A percentile compares a stretch with the other conserved stretches of the same genome.
Conservation (phyloP, 768 basidiomycete genomes). For the Arthromyces matolae region DNA sequence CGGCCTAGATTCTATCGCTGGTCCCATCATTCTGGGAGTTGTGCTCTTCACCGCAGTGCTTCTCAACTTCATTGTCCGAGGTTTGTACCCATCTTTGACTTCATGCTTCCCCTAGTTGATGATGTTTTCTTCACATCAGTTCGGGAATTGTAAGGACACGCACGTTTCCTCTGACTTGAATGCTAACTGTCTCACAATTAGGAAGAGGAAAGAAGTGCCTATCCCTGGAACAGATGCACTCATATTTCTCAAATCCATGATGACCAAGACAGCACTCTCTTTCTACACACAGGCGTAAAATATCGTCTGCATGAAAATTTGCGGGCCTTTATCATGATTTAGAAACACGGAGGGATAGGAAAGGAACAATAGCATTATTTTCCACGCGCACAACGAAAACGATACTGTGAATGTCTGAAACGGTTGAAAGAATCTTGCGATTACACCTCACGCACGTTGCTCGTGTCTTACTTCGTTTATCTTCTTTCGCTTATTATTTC, state of each 20-base stretch:
- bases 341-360: no score
- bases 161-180: not conserved
- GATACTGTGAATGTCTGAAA: no score
- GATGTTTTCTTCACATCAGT: conserved; percentile 34
- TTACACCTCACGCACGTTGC: no score
- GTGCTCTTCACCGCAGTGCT: conserved; percentile 86
- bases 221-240: conserved; percentile 28
- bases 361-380: no score
- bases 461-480: no score
- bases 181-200: conserved; percentile 7
- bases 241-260: conserved; percentile 4
- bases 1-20: conserved; percentile 66
- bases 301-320: not conserved
- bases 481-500: no score
- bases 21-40: conserved; percentile 79
- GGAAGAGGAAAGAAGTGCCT: conserved; percentile 25
- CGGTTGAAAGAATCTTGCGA: no score
- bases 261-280: not conserved
- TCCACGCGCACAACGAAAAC: no score
- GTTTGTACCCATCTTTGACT: conserved; percentile 36
- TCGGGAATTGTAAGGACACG: conserved; percentile 48
- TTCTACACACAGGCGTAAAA: conserved; percentile 7
- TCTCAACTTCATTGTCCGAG: conserved; percentile 83
- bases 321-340: not conserved
- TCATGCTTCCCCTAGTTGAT: conserved; percentile 4